These are phyloP conservation scores for Phialophora tarda DNA, from an alignment of 2,329 filamentous ascomycete genomes.

Conservation along the genomic window DNA sequence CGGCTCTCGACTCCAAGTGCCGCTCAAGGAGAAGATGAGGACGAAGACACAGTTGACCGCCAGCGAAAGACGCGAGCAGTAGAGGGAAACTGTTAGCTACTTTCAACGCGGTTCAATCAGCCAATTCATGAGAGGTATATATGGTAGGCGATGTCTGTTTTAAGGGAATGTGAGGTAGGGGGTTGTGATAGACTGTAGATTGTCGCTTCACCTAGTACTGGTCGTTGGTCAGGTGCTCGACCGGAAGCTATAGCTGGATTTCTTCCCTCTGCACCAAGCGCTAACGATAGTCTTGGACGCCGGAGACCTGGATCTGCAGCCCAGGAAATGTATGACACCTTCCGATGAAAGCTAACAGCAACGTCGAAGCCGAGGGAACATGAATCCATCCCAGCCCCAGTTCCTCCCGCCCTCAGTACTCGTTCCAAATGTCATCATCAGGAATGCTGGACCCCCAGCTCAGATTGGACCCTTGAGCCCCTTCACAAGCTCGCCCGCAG, in stretches of 20 bases:
- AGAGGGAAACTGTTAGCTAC: no score
- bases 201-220: not conserved
- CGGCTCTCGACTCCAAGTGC: no score
- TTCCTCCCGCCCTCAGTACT: not conserved
- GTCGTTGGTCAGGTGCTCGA: not conserved
- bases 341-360: not conserved
- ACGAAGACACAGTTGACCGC: no score
- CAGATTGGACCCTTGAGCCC: not conserved
- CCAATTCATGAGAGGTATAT: no score
- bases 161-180: not conserved
- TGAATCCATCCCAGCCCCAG: no score
- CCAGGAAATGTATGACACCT: not conserved
- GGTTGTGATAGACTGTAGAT: not conserved
- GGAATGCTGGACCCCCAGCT: not conserved
- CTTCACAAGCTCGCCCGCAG: not conserved
- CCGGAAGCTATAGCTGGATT: not conserved
- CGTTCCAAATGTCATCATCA: not conserved
- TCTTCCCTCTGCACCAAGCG: not conserved
- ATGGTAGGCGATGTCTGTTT: not conserved
- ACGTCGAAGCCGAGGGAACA: not conserved
- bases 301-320: not conserved
- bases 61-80: no score
- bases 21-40: no score
- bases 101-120: no score
- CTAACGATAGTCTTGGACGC: not conserved